Evolutionary conservation across 257 asterid genomes (phyloP).

Genomic region (Nicotiana undulata): DNA sequence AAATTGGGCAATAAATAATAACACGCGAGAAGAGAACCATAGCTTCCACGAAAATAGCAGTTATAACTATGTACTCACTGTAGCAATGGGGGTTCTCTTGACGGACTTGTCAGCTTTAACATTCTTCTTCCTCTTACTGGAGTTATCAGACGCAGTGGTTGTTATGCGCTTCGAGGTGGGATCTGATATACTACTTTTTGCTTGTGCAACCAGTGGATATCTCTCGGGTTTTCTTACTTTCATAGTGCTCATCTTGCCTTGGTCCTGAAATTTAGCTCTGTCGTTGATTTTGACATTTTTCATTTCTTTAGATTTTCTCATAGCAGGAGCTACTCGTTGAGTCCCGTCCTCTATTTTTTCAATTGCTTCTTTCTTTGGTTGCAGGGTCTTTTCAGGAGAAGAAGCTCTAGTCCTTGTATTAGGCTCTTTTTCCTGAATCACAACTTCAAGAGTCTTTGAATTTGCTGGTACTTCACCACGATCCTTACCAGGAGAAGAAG

Average conservation of each 20-base stretch:
- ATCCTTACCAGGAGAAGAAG: neutral
- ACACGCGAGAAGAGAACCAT: neutral
- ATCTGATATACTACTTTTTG: neutral
- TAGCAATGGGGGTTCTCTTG: slow-evolving; percentile 20
- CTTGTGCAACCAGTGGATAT: neutral
- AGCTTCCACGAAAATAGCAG: neutral
- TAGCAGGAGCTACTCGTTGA: neutral
- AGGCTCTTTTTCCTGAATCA: neutral
- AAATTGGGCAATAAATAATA: neutral
- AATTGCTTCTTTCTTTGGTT: slow-evolving; percentile 3
- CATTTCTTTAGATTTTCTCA: slow-evolving; percentile 1
- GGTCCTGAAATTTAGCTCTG: neutral
- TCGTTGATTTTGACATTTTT: neutral
- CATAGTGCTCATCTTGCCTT: neutral
- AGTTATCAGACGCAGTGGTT: slow-evolving; percentile 9
- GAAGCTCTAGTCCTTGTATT: neutral
- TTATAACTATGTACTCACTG: slow-evolving; percentile 23
- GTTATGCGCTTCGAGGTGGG: neutral
- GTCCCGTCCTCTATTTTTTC: neutral
- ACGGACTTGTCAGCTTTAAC: slow-evolving; percentile 22
- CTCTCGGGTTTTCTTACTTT: slow-evolving; percentile 7
- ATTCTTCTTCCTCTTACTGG: slow-evolving; percentile 31
- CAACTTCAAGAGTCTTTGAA: neutral
- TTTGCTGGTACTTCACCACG: neutral
- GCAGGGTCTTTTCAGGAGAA: slow-evolving; percentile 2